phyloP scores from a whole-genome alignment of 805 yeast species.

The Priceomyces carsonii region DNA sequence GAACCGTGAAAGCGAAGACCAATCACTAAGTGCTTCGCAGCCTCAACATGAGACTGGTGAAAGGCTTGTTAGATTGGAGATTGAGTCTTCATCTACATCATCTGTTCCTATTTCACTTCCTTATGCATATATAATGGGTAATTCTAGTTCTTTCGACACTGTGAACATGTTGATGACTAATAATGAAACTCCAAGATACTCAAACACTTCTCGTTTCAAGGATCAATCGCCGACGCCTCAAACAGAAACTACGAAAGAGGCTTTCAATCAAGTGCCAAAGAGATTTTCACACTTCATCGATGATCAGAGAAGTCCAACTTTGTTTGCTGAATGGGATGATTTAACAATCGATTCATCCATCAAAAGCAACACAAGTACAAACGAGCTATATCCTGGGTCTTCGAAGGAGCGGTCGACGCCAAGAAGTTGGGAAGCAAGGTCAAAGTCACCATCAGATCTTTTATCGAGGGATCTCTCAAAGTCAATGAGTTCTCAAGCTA shows the following conservation, averaged over 20 bases:
- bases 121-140: constrained; percentile 20
- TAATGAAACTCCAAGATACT: constrained; percentile 18
- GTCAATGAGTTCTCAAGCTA: constrained; percentile 43
- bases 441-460: constrained; percentile 1
- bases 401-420: constrained; percentile 1
- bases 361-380: constrained; percentile 3
- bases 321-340: constrained; percentile 18
- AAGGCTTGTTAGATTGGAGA: constrained; percentile 1
- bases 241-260: constrained; percentile 7
- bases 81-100: constrained; percentile 17
- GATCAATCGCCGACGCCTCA: constrained; percentile 3
- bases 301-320: constrained; percentile 30
- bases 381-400: constrained; percentile 1
- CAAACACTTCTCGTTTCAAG: constrained; percentile 26
- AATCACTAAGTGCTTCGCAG: not conserved
- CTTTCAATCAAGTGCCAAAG: constrained; percentile 38
- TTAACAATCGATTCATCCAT: constrained; percentile 15
- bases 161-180: constrained; percentile 18
- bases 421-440: not conserved
- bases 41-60: too few relatives aligned
- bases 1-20: not conserved
- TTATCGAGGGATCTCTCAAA: constrained; percentile 30
- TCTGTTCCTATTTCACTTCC: constrained; percentile 32
- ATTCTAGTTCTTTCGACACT: constrained; percentile 26
- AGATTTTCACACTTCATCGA: constrained; percentile 41